Evolutionary conservation across 108 stramenopile genomes (phyloP).

Genomic region (Pseudonitzschia multistriata): DNA sequence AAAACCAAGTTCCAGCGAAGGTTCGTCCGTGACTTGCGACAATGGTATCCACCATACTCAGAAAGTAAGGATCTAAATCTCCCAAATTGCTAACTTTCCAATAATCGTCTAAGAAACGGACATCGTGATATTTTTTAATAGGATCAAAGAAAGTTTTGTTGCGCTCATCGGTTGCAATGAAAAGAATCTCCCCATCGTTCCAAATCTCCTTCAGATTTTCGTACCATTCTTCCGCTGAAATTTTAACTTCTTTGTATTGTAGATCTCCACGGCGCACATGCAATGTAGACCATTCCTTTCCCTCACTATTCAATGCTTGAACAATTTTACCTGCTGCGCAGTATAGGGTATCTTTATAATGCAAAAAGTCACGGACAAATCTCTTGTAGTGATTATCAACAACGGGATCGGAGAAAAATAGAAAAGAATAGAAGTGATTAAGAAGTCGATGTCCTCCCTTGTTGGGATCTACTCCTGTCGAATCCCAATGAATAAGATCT

Average conservation of each 20-base stretch:
- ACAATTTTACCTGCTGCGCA: constrained; percentile 84
- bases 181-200: constrained; percentile 48
- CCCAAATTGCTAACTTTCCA: constrained; percentile 44
- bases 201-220: constrained; percentile 64
- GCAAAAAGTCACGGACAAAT: constrained; percentile 80
- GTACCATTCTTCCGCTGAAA: constrained; percentile 64
- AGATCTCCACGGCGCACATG: constrained; percentile 82
- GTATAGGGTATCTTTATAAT: constrained; percentile 82
- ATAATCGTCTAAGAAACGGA: constrained; percentile 76
- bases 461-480: constrained; percentile 36
- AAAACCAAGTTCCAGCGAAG: constrained; percentile 91
- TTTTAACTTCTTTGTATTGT: constrained; percentile 64
- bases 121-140: constrained; percentile 56
- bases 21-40: constrained; percentile 69
- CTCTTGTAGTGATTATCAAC: constrained; percentile 65
- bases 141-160: constrained; percentile 82
- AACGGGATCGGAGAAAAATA: constrained; percentile 78
- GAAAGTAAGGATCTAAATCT: constrained; percentile 53
- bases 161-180: constrained; percentile 80
- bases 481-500: constrained; percentile 74
- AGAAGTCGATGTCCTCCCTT: constrained; percentile 49
- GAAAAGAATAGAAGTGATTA: constrained; percentile 81
- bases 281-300: constrained; percentile 48
- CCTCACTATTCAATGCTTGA: constrained; percentile 57
- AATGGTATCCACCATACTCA: constrained; percentile 87